Evolutionary conservation across 2,329 filamentous ascomycete species (phyloP), one percentile per base, ranked within the genome.

Genomic region (Aspergillus luchuensis): DNA sequence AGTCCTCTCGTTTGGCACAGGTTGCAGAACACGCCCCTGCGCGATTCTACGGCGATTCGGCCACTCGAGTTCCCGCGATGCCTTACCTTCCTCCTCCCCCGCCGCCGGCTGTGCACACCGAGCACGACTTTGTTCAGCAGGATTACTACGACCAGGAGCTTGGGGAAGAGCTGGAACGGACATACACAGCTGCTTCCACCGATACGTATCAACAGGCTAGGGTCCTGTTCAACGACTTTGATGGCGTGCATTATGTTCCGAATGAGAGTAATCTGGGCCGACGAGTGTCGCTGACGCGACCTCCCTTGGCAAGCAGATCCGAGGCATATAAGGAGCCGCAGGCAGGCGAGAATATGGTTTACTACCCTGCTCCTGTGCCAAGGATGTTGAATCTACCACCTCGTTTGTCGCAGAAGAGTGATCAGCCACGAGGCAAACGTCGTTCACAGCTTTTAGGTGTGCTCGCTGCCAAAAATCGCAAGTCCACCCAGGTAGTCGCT

Each of bases 351-450:
- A 82, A 88, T 67, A 97, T 98, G 91, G 87, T 97, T 8, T 98
- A 89, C 77, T 99, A 99, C 74, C 95, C 95, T 13, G 95, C 95
- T 3, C 93, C 92, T 1, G 95, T 99, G 2, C 95, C 95, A 3
- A 89, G 90, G 63, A 93, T 96, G 88, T 84, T 99, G 59, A 98
- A 97, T 69, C 80, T 99, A 11, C 95, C 95, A 0, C 92, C 92
- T 48, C 91, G 92, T 69, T 80, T 98, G 54, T 96, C 93, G 1
- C 91, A 89, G 69, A 84, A 87, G 56, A 87, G 89, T 8, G 85
- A 85, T 2, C 78, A 82, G 8, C 83, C 87, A 5, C 84, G 88
- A 58, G 89, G 92, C 58, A 85, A 88, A 66, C 86, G 91, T 57
- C 87, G 90, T 21, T 91, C 91, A 1, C 88, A 95, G 68, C 79